These are phyloP conservation scores for Boletus rubroflammeus DNA, from an alignment of 768 basidiomycete genomes.

Conservation along the genomic window DNA sequence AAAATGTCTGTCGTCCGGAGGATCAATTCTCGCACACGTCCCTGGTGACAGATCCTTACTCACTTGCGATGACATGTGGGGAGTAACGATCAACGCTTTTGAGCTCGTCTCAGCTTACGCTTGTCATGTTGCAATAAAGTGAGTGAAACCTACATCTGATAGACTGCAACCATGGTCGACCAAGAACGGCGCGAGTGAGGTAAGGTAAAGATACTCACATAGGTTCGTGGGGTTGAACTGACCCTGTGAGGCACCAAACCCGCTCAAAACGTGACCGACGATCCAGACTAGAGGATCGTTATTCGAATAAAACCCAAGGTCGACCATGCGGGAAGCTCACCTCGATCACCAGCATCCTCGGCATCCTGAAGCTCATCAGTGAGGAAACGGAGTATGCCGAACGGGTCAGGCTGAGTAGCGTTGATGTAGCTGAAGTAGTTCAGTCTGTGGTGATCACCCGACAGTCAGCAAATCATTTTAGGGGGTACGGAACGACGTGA, in stretches of 20 bases:
- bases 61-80: conserved; percentile 45
- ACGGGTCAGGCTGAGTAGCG: conserved; percentile 41
- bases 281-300: conserved; percentile 40
- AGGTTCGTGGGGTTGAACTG: conserved; percentile 42
- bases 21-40: not conserved
- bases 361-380: conserved; percentile 53
- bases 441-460: conserved; percentile 20
- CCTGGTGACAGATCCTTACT: conserved; percentile 8
- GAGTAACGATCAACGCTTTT: conserved; percentile 44
- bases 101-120: not conserved
- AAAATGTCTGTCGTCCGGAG: conserved; percentile 47
- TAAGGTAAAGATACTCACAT: conserved; percentile 30
- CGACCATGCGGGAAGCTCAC: conserved; percentile 16
- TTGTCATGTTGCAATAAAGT: not conserved
- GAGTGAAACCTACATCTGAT: conserved; percentile 38
- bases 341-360: conserved; percentile 46
- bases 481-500: not conserved
- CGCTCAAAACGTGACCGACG: conserved; percentile 46
- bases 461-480: not conserved
- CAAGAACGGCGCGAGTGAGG: fast-evolving
- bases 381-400: conserved; percentile 48
- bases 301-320: not conserved
- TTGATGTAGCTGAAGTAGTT: conserved; percentile 52
- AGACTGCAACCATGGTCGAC: conserved; percentile 31
- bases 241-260: conserved; percentile 43